Base-by-base conservation (phyloP, 176 grass and related monocot genomes). In the Bonia amplexicaulis region DNA sequence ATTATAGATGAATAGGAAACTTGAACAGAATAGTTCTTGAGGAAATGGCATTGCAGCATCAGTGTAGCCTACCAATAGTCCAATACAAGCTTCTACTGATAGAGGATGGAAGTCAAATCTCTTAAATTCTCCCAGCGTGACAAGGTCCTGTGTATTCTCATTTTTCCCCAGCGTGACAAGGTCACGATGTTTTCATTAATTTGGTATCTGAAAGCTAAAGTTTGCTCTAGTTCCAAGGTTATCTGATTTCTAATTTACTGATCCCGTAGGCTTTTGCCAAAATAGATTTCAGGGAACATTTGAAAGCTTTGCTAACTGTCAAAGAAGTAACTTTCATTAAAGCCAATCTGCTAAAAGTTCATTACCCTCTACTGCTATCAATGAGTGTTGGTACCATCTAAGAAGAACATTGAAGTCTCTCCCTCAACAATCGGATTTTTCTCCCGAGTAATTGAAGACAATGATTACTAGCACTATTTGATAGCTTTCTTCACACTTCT, bases 401-500 rank as follows among this genome's bases (percentile, higher is more conserved):
- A 63, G n/a, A 27, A 45, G 53, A 58, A 66, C 49, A 40, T 58
- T 85, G 48, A 74, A 49, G 49, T 51, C 58, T 84, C 66, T 80
- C 46, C 55, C 74, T 71, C 69, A 67, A 78, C 66, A 65, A 65
- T 78, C 27, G 15, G 22, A 8, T 78, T 59, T 85, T 40, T 80
- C 16, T 60, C 29, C 25, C 19, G 87, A 73, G 79, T 71, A 73
- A 83, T 27, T 78, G 47, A 55, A 61, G 59, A 90, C 52, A 58
- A 90, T 79, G 66, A 87, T 87, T 46, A 35, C 74, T 71, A 64
- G 37, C 59, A 78, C 84, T 26, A 53, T 83, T 60, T 54, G 40
- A 74, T 49, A 67, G 66, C 79, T 82, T 86, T 66, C 73, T 86
- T 78, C 59, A 64, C 41, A 40, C 44, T 90, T 85, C 42, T 66